Evolutionary conservation across 2,329 filamentous ascomycete genomes (phyloP).

Genomic region (Diatrype stigma): DNA sequence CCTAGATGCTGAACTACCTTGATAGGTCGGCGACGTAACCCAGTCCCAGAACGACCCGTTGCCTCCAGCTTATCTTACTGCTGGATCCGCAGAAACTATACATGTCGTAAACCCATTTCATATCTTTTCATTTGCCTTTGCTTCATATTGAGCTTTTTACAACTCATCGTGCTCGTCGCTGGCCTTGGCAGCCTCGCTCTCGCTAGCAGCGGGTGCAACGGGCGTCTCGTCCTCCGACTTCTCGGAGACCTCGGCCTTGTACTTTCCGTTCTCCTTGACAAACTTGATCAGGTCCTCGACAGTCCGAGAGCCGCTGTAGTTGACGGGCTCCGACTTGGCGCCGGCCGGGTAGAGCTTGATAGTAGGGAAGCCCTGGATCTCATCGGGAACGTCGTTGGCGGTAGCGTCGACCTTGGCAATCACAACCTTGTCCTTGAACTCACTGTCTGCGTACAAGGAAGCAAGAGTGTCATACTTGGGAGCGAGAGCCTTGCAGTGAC

Average conservation of each 20-base stretch:
- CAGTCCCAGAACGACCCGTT: slow-evolving; percentile 15
- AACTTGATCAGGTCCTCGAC: slow-evolving; percentile 90
- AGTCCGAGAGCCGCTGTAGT: slow-evolving; percentile 83
- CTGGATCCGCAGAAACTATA: slow-evolving; percentile 21
- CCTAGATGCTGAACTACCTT: slow-evolving; percentile 23
- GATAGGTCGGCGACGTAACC: slow-evolving; percentile 18
- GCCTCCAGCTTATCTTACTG: slow-evolving; percentile 19
- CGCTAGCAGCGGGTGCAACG: slow-evolving; percentile 47
- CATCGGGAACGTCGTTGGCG: slow-evolving; percentile 91
- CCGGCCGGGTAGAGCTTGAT: slow-evolving; percentile 97
- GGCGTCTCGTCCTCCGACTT: slow-evolving; percentile 51
- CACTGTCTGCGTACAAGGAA: slow-evolving; percentile 68
- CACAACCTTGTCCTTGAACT: slow-evolving; percentile 77
- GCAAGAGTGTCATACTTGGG: slow-evolving; percentile 96
- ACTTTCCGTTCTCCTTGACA: slow-evolving; percentile 91
- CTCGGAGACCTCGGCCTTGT: slow-evolving; percentile 67
- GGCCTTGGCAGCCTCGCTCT: slow-evolving; percentile 45
- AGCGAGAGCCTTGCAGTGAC: slow-evolving; percentile 97
- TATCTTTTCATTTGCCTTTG: slow-evolving; percentile 11
- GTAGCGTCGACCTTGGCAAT: slow-evolving; percentile 98
- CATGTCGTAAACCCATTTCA: slow-evolving; percentile 4
- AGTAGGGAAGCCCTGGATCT: slow-evolving; percentile 96
- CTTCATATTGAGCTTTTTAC: slow-evolving; percentile 44
- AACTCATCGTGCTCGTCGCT: slow-evolving; percentile 65
- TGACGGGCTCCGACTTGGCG: slow-evolving; percentile 76